Percentiles rank a stretch among this genome's conserved stretches.
phyloP scores from a whole-genome alignment of 108 stramenopile genomes.

The Nitzschia putrida region DNA sequence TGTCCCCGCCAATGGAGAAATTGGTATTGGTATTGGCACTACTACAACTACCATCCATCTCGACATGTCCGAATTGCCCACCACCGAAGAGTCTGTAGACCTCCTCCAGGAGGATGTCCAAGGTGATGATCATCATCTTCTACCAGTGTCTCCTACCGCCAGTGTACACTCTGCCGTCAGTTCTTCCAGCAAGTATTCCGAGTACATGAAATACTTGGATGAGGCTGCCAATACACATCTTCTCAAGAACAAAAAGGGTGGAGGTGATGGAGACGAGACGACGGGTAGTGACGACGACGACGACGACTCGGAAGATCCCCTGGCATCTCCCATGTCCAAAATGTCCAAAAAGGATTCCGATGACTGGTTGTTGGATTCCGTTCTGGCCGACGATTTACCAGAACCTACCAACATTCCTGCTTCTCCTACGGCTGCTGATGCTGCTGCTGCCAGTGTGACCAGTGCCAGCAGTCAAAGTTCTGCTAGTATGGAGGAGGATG shows the following conservation, averaged over 20 bases:
- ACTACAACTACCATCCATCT: too few species aligned
- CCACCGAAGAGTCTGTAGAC: neutral
- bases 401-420: neutral
- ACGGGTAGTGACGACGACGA: neutral
- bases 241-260: neutral
- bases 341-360: slow-evolving; percentile 6
- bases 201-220: slow-evolving; percentile 13
- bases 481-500: neutral
- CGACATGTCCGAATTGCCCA: too few species aligned
- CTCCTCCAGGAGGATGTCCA: neutral
- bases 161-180: neutral
- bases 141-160: neutral
- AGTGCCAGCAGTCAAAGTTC: too few species aligned
- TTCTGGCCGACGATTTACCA: slow-evolving; percentile 2
- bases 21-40: neutral
- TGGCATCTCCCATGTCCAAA: too few species aligned
- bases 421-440: neutral
- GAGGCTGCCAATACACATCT: neutral
- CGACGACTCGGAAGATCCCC: neutral
- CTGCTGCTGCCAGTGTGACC: neutral
- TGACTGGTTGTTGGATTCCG: slow-evolving; percentile 14
- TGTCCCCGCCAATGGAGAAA: neutral
- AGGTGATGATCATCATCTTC: neutral
- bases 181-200: slow-evolving; percentile 14
- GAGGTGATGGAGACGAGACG: neutral